A percentile compares a stretch with the other conserved stretches of the same genome.
phyloP scores from a whole-genome alignment of 2,329 filamentous ascomycete genomes.

The Beauveria asiatica region DNA sequence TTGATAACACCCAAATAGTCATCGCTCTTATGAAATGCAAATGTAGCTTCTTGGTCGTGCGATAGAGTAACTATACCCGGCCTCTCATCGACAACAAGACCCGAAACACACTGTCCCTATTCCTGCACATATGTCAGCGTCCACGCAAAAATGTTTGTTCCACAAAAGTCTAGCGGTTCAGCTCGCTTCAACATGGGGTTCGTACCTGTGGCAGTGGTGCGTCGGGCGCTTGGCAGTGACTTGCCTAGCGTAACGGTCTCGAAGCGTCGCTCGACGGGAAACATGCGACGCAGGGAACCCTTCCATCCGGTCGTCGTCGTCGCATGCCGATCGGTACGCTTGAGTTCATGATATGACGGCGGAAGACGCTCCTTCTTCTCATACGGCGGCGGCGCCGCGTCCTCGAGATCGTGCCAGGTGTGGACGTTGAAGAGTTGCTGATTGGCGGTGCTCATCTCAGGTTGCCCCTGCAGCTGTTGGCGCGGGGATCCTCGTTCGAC shows the following conservation, averaged over 20 bases:
- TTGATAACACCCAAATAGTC: too few species aligned
- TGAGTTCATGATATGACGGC: slow-evolving; percentile 4
- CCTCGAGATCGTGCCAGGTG: not conserved
- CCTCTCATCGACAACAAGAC: slow-evolving; percentile 2
- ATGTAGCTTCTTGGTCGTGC: too few species aligned
- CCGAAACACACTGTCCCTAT: not conserved
- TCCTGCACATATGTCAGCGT: not conserved
- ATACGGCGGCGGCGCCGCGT: slow-evolving; percentile 3
- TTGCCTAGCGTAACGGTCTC: slow-evolving; percentile 8
- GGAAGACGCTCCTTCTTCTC: slow-evolving; percentile 3
- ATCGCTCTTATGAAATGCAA: not conserved
- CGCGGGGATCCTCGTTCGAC: not conserved
- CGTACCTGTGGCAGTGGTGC: not conserved
- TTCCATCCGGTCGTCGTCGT: not conserved
- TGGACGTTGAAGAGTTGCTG: not conserved
- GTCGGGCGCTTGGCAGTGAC: not conserved
- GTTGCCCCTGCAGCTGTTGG: not conserved
- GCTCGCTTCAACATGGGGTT: not conserved
- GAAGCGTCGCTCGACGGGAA: slow-evolving; percentile 2
- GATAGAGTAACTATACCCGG: not conserved
- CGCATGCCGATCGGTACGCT: not conserved
- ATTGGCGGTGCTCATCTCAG: not conserved
- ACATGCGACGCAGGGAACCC: slow-evolving; percentile 1
- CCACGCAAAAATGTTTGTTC: not conserved
- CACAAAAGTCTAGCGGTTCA: too few species aligned